A percentile compares a stretch with the other conserved stretches of the same genome.
phyloP scores from a whole-genome alignment of 2,329 filamentous ascomycete species.

The Sporothrix variecibatus region DNA sequence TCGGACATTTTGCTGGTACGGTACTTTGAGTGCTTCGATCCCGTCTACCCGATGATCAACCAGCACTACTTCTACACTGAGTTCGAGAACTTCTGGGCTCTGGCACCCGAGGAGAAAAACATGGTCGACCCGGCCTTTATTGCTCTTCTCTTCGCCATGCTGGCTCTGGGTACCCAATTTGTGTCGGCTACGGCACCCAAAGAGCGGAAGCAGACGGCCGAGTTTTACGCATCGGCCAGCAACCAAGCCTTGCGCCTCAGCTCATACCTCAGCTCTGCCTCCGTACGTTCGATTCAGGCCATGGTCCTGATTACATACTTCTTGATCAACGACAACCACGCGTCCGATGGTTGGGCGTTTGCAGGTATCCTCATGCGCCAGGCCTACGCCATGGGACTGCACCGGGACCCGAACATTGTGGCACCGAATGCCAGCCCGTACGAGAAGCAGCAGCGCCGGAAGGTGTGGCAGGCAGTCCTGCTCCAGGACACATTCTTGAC shows the following conservation, averaged over 20 bases:
- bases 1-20: constrained; percentile 67
- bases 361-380: constrained; percentile 75
- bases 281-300: constrained; percentile 71
- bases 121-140: constrained; percentile 67
- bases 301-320: constrained; percentile 86
- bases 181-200: constrained; percentile 59
- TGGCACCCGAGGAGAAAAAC: constrained; percentile 59
- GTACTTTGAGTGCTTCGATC: constrained; percentile 73
- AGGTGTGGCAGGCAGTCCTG: constrained; percentile 79
- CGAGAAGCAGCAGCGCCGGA: constrained; percentile 76
- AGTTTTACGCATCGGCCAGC: constrained; percentile 78
- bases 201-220: constrained; percentile 72
- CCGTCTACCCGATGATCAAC: constrained; percentile 79
- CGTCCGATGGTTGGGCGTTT: constrained; percentile 81
- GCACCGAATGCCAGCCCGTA: constrained; percentile 66
- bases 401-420: constrained; percentile 75
- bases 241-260: constrained; percentile 76
- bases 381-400: constrained; percentile 78
- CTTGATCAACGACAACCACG: constrained; percentile 82
- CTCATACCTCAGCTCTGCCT: constrained; percentile 75
- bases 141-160: constrained; percentile 73
- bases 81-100: constrained; percentile 75
- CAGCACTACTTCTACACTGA: constrained; percentile 74
- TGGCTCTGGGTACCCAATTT: constrained; percentile 78
- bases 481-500: constrained; percentile 82